Evolutionary conservation across 495 filamentous ascomycete genomes (phyloP), one percentile per base, ranked within the genome.

Genomic region (Neurospora tetraspora): DNA sequence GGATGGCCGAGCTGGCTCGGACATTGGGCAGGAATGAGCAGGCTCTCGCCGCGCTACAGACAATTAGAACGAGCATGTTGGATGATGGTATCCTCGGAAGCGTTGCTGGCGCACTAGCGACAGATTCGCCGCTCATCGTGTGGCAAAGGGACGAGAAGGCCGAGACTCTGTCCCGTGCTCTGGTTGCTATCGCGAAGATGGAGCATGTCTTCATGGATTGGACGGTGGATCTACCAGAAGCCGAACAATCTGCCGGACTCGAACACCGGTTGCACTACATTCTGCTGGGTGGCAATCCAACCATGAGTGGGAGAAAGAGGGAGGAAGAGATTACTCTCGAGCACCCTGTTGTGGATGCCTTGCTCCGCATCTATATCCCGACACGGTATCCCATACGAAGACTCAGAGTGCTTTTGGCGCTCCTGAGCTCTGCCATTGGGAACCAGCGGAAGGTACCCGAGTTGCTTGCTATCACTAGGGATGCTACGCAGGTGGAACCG

Each of bases 261-360:
- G 87, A 89, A 74, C 84, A 87, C 53, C 80, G 82, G 42, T 71
- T 88, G 31, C 77, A 85, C 39, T 81, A 82, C 43, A 82, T 82
- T 23, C 70, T 84, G 47, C 76, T 80, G 1, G 74, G 78, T n/a
- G 75, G 73, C 7, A 65, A 65, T 9, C 53, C 53, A 18, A 65
- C 53, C 7, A 65, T 65, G 53, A 65, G 53, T 34, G 53, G 27
- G 1, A 65, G 53, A 9, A 74, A 76, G 14, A 79, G 73, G 14
- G 75, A 74, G 4, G 71, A 71, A n/a, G 77, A 73, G 9, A 53
- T 77, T 23, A 80, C 80, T 37, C 73, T 83, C 23, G 80, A 80
- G 23, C 79, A 82, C 45, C 76, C 83, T 5, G 78, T 73, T 4
- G 79, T 86, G 14, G 78, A 81, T 34, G 69, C 77, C 7, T 71